Base-by-base conservation (phyloP, 1,284 basidiomycete species). In the Cryptococcus neoformans region DNA sequence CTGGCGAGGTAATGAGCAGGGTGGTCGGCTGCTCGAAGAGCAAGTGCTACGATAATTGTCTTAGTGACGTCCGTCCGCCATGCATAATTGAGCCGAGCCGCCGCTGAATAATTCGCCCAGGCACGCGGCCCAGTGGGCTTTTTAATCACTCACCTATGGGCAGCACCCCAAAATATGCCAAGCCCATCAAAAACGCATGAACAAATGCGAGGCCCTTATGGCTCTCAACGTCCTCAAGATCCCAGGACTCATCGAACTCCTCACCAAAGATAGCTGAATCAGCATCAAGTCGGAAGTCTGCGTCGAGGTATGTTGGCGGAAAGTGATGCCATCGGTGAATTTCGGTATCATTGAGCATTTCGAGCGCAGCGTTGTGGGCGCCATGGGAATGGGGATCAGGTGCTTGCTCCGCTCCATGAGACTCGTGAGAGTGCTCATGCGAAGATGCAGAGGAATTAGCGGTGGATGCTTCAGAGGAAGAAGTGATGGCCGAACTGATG, bases 201-300 rank as follows among this genome's bases (percentile, higher is more conserved):
- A 63, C 39, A 10, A 66, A 14, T 62, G 71, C 68, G 56, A 75
- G 55, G 0, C 62, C 60, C 42, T 56, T 59, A 48, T 74, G 72
- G n/a, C 63, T 59, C 7, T 58, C 59, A 2, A 62, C 56, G 6
- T 60, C 56, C n/a, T 63, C 62, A 8, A 60, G 54, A 44, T 72
- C 60, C 70, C 70, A 74, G 17, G 53, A 55, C 4, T 57, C 62
- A 16, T 66, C 65, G 55, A 73, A 68, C 21, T 70, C 68, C 53
- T 73, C 72, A 37, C 70, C 70, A 59, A 73, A 70, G 59, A 73
- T 68, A 36, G 66, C 66, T 45, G 59, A 50, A 55, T 74, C 69
- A 9, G 66, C 53, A 46, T 67, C 58, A 40, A 74, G 54, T 39
- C 69, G 56, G 62, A 74, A 70, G 58, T 73, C 69, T 44, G 68